Evolutionary conservation across 225 moss, liverwort and hornwort species (phyloP).

Genomic region (Bryoerythrophyllum caledonicum): DNA sequence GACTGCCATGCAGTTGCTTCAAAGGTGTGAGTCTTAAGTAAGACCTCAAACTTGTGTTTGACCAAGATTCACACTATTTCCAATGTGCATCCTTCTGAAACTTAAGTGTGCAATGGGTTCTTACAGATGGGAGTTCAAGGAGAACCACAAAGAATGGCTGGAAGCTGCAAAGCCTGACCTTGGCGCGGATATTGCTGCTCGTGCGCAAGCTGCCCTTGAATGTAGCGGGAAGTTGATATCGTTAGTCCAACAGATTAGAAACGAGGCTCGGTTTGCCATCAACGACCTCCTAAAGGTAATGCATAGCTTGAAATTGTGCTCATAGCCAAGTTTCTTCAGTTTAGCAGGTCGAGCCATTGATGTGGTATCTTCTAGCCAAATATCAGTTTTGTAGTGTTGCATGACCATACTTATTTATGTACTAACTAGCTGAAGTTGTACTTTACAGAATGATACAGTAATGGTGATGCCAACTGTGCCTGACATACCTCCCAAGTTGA

Average conservation of each 20-base stretch:
- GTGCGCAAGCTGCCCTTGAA: conserved; percentile 66
- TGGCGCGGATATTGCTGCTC: conserved; percentile 58
- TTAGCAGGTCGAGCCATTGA: background rate
- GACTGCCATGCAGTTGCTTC: conserved; percentile 76
- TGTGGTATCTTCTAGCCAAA: conserved; percentile 6
- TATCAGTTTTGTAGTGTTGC: background rate
- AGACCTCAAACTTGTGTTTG: background rate
- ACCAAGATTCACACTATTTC: background rate
- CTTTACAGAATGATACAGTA: conserved; percentile 74
- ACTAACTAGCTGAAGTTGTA: conserved; percentile 19
- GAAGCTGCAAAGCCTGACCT: conserved; percentile 64
- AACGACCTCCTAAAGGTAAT: conserved; percentile 91
- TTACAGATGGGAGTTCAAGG: conserved; percentile 82
- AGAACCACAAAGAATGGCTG: conserved; percentile 87
- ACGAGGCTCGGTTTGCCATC: conserved; percentile 76
- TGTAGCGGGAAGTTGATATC: conserved; percentile 54
- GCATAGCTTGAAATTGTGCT: background rate
- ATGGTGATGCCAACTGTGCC: conserved; percentile 90
- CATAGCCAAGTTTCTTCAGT: background rate
- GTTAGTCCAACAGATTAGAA: conserved; percentile 67
- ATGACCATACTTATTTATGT: background rate
- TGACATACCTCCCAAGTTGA: conserved; percentile 82
- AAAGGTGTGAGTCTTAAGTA: conserved; percentile 52
- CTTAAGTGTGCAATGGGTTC: conserved; percentile 11
- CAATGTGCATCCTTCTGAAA: background rate